These are phyloP conservation scores for Coelastrella sp. DNA, from an alignment of 139 green algal genomes.

Conservation along the genomic window DNA sequence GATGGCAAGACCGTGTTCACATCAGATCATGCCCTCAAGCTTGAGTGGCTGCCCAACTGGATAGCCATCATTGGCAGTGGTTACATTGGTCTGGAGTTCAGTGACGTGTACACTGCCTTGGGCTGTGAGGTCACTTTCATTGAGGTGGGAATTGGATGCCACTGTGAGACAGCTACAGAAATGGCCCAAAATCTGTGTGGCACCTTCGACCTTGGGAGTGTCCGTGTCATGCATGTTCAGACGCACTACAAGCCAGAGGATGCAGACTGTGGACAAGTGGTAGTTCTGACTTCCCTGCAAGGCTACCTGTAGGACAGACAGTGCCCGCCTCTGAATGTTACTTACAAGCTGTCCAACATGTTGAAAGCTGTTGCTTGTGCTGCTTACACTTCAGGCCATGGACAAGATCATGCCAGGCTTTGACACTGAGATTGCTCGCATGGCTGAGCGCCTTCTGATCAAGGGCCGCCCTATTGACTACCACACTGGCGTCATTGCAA, in stretches of 20 bases:
- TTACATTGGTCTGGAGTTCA: slow-evolving; percentile 99
- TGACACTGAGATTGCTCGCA: slow-evolving; percentile 95
- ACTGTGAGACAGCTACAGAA: too few relatives aligned
- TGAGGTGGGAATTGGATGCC: too few relatives aligned
- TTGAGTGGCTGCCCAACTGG: slow-evolving; percentile 99
- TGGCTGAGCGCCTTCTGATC: slow-evolving; percentile 95
- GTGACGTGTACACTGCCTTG: slow-evolving; percentile 98
- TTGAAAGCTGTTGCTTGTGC: not conserved
- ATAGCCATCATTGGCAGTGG: slow-evolving; percentile 98
- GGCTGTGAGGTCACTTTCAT: slow-evolving; percentile 98
- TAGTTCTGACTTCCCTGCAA: too few relatives aligned
- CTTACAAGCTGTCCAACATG: too few relatives aligned
- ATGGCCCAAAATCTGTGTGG: too few relatives aligned
- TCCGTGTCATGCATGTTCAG: too few relatives aligned
- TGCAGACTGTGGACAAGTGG: too few relatives aligned
- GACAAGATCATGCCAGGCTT: slow-evolving; percentile 98
- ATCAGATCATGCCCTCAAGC: slow-evolving; percentile 96
- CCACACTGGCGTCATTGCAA: slow-evolving; percentile 89
- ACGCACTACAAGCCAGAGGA: too few relatives aligned
- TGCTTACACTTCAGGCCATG: slow-evolving; percentile 76
- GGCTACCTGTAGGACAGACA: not conserved
- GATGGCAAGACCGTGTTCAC: slow-evolving; percentile 99
- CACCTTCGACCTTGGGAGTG: too few relatives aligned
- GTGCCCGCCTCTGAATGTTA: too few relatives aligned
- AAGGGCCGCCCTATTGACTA: slow-evolving; percentile 95